Evolutionary conservation across 345 rosid species (phyloP), one percentile per base, ranked within the genome.

Genomic region (Hibiscus mutabilis): DNA sequence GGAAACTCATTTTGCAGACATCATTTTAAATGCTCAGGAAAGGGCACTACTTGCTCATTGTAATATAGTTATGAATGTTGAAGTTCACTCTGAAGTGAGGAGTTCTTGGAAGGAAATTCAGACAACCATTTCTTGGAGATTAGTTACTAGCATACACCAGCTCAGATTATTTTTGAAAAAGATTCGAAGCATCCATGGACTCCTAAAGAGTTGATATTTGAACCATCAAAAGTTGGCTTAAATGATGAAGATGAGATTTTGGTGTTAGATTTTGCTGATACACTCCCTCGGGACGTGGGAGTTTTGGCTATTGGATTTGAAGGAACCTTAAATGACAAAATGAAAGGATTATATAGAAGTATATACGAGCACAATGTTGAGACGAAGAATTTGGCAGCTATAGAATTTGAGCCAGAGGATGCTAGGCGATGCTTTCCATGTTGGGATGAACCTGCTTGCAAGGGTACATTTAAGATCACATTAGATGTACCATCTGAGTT

Each of bases 381-480:
- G 84, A 92, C 86, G 87, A 95, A 85, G 89, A 90, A 95, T 60
- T 90, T 95, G 99, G 99, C 96, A 4, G 99, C 92, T 61, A 95
- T 98, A 1, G 98, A 95, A 79, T 95, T 95, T 79, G 99, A 92
- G 82, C 97, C 97, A 4, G 97, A 87, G 68, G 97, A 95, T 84
- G 97, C 98, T 27, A 86, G 99, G 77, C 83, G 87, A 75, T 95
- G 97, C 79, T 92, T 95, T 77, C 99, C 99, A 0, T 95, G 99
- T 70, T 92, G 99, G 99, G 99, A 95, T 72, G 97, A 95, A 79
- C 99, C 99, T 73, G 90, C 92, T 73, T 89, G 89, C 97, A 95
- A 95, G 97, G 98, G 89, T 37, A 87, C 81, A 46, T 95, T 95
- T 82, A 95, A 89, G 87, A 86, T 95, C 76, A 90, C 97, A 18